Percentiles rank a stretch among this genome's conserved stretches.
These are phyloP conservation scores for Chlorella sorokiniana DNA, from an alignment of 139 green algal species.

Conservation along the genomic window DNA sequence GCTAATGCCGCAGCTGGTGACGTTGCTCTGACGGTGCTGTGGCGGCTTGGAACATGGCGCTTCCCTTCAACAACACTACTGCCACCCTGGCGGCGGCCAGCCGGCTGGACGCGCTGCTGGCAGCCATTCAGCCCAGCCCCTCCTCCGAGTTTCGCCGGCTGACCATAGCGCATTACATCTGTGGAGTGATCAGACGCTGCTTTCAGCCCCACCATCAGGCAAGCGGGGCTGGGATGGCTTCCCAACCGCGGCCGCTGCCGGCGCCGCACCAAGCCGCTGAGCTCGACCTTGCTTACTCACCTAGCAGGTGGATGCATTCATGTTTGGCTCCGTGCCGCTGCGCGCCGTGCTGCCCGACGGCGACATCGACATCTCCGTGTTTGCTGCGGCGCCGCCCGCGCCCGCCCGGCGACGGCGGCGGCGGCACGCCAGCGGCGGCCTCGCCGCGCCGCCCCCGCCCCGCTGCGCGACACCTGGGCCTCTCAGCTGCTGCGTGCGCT, in stretches of 20 bases:
- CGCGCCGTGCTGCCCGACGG: slow-evolving; percentile 95
- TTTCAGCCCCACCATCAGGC: slow-evolving; percentile 33
- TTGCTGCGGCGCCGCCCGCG: slow-evolving; percentile 38
- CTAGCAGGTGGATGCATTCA: slow-evolving; percentile 78
- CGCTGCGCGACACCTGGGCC: slow-evolving; percentile 71
- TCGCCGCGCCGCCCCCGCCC: background rate
- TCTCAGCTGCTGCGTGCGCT: slow-evolving; percentile 61
- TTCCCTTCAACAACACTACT: background rate
- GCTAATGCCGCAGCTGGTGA: no score
- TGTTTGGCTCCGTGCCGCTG: slow-evolving; percentile 96
- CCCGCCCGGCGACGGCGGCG: background rate
- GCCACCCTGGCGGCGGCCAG: background rate
- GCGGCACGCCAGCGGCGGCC: background rate
- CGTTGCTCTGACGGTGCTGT: no score
- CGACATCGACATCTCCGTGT: slow-evolving; percentile 95
- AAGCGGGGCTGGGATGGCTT: background rate
- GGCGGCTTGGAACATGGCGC: background rate
- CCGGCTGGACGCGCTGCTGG: slow-evolving; percentile 32
- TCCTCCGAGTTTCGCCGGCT: slow-evolving; percentile 28
- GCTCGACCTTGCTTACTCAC: background rate
- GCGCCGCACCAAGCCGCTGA: background rate
- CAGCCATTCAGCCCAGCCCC: slow-evolving; percentile 28
- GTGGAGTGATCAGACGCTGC: slow-evolving; percentile 31
- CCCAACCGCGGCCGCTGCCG: background rate
- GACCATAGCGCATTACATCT: slow-evolving; percentile 29